Evolutionary conservation across 768 basidiomycete genomes (phyloP), one percentile per base, ranked within the genome.

Genomic region (Amanita phalloides): DNA sequence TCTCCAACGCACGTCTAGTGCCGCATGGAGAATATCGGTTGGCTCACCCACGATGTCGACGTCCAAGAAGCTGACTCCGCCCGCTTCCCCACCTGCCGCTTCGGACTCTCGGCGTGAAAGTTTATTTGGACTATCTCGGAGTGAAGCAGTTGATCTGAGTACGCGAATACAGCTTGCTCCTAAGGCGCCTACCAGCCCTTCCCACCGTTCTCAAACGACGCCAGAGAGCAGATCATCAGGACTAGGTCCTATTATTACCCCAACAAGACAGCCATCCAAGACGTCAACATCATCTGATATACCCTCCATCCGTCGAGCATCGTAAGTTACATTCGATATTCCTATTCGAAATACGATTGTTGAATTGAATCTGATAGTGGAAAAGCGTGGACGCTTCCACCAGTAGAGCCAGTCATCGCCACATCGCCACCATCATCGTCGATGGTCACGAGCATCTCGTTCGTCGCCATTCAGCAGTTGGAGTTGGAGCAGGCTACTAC

Each of bases 401-500:
- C 81, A 5, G 72, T 72, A 1, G 73, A 78, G 53, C 73, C 79
- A 0, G 62, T 70, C n/a, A 66, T 67, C 5, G 52, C 57, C 25
- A 56, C 54, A 53, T 60, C 59, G 39, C 56, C 63, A 8, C 57
- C 72, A 17, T n/a, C 52, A 23, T 7, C 25, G 11, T 35, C 26
- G 21, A 14, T 26, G 3, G 61, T 59, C 6, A 58, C 65, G 13
- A 69, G 71, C 0, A 70, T 82, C 53, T 91, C 92, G 1, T 81
- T 95, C 37, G 71, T 79, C 0, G 89, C 84, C n/a, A 96, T 96
- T 48, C 93, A 95, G 63, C 74, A 81, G 62, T 69, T 82, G 41
- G 87, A 93, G 63, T 73, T 77, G 38, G 76, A 82, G 54, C 78
- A 82, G 53, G 69, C 67, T 4, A 56, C 60, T 1, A 17, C 17